Conservation (phyloP, 2,329 filamentous ascomycete species). For the Nemania serpens region DNA sequence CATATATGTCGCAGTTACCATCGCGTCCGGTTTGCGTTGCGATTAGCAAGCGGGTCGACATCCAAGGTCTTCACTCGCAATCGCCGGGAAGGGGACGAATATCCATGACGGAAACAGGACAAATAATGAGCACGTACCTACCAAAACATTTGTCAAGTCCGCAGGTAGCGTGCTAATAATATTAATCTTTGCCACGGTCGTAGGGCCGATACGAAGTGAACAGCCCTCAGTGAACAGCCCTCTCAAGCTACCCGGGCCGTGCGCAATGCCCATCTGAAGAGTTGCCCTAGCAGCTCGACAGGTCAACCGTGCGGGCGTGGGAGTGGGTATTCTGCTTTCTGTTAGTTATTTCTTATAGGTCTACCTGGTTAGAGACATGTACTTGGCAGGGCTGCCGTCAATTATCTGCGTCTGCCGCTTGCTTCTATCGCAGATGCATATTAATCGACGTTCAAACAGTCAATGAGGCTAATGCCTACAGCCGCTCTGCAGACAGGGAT, state of each 20-base stretch:
- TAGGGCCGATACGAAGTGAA: background rate
- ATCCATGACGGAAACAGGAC: slow-evolving; percentile 8
- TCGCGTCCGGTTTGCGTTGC: no score
- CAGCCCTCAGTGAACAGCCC: no score
- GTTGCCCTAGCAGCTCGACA: background rate
- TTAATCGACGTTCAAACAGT: slow-evolving; percentile 41
- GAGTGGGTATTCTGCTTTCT: background rate
- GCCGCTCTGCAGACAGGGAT: slow-evolving; percentile 37
- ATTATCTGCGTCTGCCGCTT: slow-evolving; percentile 3
- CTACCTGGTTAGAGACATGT: background rate
- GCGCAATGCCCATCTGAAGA: background rate
- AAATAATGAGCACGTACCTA: background rate
- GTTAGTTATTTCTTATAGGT: background rate
- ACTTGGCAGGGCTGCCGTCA: background rate
- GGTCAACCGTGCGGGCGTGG: background rate
- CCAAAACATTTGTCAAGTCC: background rate
- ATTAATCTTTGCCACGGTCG: slow-evolving; percentile 16
- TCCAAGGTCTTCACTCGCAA: background rate
- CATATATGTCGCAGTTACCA: no score
- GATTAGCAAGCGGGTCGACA: no score
- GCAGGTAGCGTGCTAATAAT: slow-evolving; percentile 9
- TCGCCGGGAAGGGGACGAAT: slow-evolving; percentile 28
- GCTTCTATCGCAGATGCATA: background rate
- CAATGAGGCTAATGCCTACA: slow-evolving; percentile 37
- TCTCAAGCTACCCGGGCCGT: no score